phyloP scores from a whole-genome alignment of 2,329 filamentous ascomycete species.

The Aspergillus tubingensis region DNA sequence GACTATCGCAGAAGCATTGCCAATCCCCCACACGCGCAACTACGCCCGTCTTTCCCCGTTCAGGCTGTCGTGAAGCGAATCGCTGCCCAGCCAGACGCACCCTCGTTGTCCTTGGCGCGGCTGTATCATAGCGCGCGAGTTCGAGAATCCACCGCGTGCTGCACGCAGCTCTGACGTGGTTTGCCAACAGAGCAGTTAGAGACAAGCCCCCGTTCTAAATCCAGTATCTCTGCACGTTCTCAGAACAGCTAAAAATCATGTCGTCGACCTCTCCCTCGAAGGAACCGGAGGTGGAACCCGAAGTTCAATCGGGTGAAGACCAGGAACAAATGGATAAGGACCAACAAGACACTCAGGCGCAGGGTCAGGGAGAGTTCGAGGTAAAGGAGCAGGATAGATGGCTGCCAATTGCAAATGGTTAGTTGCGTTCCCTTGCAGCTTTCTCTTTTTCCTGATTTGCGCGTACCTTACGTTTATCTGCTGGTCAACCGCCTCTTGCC shows the following conservation, averaged over 20 bases:
- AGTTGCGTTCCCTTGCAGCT: slow-evolving; percentile 57
- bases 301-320: slow-evolving; percentile 86
- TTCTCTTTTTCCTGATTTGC: slow-evolving; percentile 53
- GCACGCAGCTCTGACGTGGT: slow-evolving; percentile 48
- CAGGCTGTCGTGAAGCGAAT: slow-evolving; percentile 41
- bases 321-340: slow-evolving; percentile 84
- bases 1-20: slow-evolving; percentile 30
- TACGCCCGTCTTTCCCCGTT: slow-evolving; percentile 23
- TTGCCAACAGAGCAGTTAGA: slow-evolving; percentile 44
- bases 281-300: slow-evolving; percentile 84
- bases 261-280: slow-evolving; percentile 94
- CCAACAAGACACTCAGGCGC: slow-evolving; percentile 65
- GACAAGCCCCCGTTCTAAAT: slow-evolving; percentile 36
- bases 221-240: slow-evolving; percentile 37
- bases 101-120: slow-evolving; percentile 26
- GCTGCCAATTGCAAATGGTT: slow-evolving; percentile 99
- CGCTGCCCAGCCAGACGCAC: slow-evolving; percentile 40
- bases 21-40: slow-evolving; percentile 35
- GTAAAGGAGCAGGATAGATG: slow-evolving; percentile 99
- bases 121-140: slow-evolving; percentile 27
- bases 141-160: slow-evolving; percentile 29
- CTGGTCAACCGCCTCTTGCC: slow-evolving; percentile 32
- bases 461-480: slow-evolving; percentile 46
- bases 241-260: slow-evolving; percentile 70
- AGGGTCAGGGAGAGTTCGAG: slow-evolving; percentile 87